Base-by-base conservation (phyloP, 139 green algal species). In the Tetradesmus lagerheimii region DNA sequence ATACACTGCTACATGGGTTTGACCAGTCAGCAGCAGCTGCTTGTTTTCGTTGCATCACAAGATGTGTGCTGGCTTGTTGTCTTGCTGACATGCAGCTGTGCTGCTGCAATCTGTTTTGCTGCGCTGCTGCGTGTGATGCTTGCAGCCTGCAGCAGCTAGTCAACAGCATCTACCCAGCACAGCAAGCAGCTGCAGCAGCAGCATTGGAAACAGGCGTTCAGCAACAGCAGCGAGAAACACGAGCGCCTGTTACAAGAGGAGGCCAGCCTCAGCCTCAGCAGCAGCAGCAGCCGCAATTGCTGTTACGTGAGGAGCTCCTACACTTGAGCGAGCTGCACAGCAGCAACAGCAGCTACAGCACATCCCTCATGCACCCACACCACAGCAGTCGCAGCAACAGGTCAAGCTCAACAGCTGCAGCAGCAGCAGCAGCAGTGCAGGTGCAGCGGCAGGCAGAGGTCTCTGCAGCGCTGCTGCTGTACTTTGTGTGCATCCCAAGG, bases 101-200 rank as follows among this genome's bases (percentile, higher is more conserved):
- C 3, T 71, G 57, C 57, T 62, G 14, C 57, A 64, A 64, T 14
- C 50, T 64, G 16, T 25, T 64, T 14, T 31, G 12, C 57, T 71
- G 57, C 57, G n/a, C 50, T 31, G 12, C 57, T 71, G 57, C 57
- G n/a, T 18, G 20, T 67, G 20, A 4, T 31, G 57, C 12, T 23
- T 71, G 57, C 57, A 71, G 57, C 38, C 39, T 88, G 64, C 83
- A 88, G 83, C 83, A 80, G 62, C 64, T 88, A 5, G 83, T 88
- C 11, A 88, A 80, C 64, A 88, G 47, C 64, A 88, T 88, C 37
- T 88, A 88, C 39, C 83, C 83, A 34, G 83, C 35, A 20, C 67
- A 39, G 67, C 50, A 37, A 1, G 43, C 16, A 34, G 39, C 78
- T 39, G 41, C 41, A 84, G 41, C 41, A 57, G 41, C 41, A n/a